These are phyloP conservation scores for Trypanosoma caninum DNA, from an alignment of 208 protist species.

Conservation along the genomic window DNA sequence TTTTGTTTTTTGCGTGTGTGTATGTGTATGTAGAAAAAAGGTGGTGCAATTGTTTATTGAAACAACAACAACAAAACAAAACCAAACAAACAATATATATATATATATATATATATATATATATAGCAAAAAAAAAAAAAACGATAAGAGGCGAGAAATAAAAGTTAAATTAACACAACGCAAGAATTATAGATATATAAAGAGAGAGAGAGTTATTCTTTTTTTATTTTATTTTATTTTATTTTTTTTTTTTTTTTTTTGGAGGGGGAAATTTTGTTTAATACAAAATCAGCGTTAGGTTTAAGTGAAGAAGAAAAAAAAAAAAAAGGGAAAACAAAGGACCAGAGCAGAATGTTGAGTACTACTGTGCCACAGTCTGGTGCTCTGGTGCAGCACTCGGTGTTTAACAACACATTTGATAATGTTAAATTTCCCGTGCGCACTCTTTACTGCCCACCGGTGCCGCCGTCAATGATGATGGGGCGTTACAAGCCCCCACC, in stretches of 20 bases:
- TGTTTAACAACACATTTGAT: conserved; percentile 35
- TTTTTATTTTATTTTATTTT: background rate
- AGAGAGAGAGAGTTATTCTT: background rate
- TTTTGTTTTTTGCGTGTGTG: no score
- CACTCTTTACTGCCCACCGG: conserved; percentile 62
- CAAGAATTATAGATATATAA: no score
- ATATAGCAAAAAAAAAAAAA: no score
- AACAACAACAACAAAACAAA: no score
- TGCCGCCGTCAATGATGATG: conserved; percentile 55
- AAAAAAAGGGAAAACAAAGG: background rate
- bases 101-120: no score
- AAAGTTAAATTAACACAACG: no score
- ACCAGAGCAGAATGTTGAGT: conserved; percentile 10
- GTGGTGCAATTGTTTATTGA: no score
- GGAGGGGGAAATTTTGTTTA: no score
- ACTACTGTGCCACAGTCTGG: background rate
- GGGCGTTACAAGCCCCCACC: conserved; percentile 48
- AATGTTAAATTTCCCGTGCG: conserved; percentile 60
- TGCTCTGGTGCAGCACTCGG: conserved; percentile 2
- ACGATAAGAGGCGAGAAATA: no score
- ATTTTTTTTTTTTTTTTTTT: background rate
- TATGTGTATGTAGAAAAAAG: no score
- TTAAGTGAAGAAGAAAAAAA: conserved; percentile 1
- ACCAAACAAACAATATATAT: no score
- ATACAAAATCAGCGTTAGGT: no score